phyloP scores from a whole-genome alignment of 495 filamentous ascomycete species.

The Penicillium manginii region DNA sequence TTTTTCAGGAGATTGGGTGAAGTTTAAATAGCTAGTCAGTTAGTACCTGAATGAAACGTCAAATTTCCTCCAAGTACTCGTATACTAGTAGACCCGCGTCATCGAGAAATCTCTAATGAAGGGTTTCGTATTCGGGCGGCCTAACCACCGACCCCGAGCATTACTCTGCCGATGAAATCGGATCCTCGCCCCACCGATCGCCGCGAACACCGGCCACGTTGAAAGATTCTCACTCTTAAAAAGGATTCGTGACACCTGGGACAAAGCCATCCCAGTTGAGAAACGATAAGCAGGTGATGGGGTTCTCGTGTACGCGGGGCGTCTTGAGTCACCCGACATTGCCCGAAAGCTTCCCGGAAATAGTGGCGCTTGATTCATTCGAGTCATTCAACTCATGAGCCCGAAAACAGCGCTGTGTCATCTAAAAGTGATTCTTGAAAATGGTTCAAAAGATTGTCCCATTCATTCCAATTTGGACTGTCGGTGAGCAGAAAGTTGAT shows the following conservation, averaged over 20 bases:
- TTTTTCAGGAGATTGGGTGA: not conserved
- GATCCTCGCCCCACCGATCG: slow-evolving; percentile 19
- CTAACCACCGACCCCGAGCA: slow-evolving; percentile 22
- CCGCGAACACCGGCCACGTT: not conserved
- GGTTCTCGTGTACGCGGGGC: not conserved
- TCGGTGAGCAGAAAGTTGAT: slow-evolving; percentile 22
- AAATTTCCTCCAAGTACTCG: not conserved
- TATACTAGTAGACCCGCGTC: not conserved
- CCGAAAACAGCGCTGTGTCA: slow-evolving; percentile 19
- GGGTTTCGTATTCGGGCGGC: slow-evolving; percentile 10
- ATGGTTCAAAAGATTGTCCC: slow-evolving; percentile 38
- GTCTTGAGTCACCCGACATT: not conserved
- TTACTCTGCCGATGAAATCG: not conserved
- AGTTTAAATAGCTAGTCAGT: not conserved
- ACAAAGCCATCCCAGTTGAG: slow-evolving; percentile 1
- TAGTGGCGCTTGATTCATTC: not conserved
- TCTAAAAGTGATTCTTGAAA: slow-evolving; percentile 32
- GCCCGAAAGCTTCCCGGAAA: not conserved
- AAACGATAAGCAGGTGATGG: not conserved
- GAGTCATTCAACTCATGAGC: not conserved
- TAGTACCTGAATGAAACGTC: not conserved
- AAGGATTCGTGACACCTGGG: not conserved
- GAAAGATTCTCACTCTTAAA: not conserved
- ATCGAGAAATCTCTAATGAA: not conserved
- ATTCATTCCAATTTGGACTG: slow-evolving; percentile 40